phyloP scores from a whole-genome alignment of 345 rosid species.

The Reutealis trisperma region DNA sequence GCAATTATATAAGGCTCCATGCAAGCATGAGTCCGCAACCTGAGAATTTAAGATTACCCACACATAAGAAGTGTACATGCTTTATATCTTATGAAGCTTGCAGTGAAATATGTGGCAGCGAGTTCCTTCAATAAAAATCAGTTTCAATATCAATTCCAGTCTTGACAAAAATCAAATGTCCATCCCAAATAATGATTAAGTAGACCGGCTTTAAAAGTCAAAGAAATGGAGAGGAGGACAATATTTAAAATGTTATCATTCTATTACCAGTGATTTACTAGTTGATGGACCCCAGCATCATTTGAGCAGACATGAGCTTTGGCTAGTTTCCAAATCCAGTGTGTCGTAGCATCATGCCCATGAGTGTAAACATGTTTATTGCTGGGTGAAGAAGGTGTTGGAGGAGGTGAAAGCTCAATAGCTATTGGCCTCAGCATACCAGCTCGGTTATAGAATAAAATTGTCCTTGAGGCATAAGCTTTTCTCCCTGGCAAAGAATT shows the following conservation, averaged over 20 bases:
- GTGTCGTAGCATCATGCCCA: constrained; percentile 81
- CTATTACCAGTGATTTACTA: constrained; percentile 86
- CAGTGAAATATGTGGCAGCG: not conserved
- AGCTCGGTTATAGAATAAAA: constrained; percentile 53
- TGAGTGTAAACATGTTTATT: constrained; percentile 64
- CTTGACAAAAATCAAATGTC: not conserved
- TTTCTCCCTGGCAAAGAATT: constrained; percentile 72
- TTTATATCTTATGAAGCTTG: not conserved
- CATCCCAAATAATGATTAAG: not conserved
- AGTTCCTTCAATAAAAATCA: not conserved
- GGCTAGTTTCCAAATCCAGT: constrained; percentile 94
- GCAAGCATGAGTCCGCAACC: constrained; percentile 91
- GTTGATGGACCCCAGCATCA: constrained; percentile 92
- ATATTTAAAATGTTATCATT: not conserved
- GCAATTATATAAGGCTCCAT: constrained; percentile 95
- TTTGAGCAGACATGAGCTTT: constrained; percentile 91
- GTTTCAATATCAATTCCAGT: not conserved
- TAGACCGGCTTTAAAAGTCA: too few species aligned
- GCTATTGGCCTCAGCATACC: constrained; percentile 67
- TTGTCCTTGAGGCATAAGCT: constrained; percentile 77
- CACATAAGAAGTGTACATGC: not conserved
- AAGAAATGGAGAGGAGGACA: not conserved
- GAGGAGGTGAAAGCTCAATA: constrained; percentile 87
- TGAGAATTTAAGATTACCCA: constrained; percentile 23
- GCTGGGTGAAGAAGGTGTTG: constrained; percentile 43